These are phyloP conservation scores for Cordyceps sp. DNA, from an alignment of 2,329 filamentous ascomycete species.

Conservation along the genomic window DNA sequence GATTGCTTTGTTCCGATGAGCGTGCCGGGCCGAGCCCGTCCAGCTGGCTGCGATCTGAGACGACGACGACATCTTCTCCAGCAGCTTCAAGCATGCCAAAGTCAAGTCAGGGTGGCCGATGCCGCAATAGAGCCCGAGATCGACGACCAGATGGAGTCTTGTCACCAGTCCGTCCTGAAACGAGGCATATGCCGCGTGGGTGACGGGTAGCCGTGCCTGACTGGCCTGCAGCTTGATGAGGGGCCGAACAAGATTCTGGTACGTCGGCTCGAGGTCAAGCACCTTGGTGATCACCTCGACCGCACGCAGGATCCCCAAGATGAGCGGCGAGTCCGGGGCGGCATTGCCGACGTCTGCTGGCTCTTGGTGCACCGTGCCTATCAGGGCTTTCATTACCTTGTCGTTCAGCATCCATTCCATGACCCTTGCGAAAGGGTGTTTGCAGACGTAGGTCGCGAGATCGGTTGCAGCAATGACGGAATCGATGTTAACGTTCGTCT, in stretches of 20 bases:
- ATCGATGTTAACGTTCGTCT: constrained; percentile 61
- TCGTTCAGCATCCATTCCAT: constrained; percentile 99
- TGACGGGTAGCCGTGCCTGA: constrained; percentile 42
- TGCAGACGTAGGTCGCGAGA: constrained; percentile 61
- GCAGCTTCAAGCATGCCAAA: constrained; percentile 60
- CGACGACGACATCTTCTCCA: constrained; percentile 77
- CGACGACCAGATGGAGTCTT: constrained; percentile 61
- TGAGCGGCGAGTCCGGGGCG: constrained; percentile 61
- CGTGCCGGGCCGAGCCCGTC: constrained; percentile 40
- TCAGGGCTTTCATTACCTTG: constrained; percentile 64
- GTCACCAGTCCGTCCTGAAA: constrained; percentile 86
- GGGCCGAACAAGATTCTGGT: constrained; percentile 74
- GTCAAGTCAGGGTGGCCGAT: constrained; percentile 69
- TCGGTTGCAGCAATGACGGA: constrained; percentile 56
- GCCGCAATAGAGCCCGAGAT: constrained; percentile 74
- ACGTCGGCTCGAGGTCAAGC: constrained; percentile 78
- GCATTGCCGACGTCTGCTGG: constrained; percentile 55
- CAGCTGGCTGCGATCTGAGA: constrained; percentile 61
- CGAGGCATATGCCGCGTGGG: constrained; percentile 56
- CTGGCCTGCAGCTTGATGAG: constrained; percentile 51
- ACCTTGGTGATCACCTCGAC: constrained; percentile 72
- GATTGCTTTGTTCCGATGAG: constrained; percentile 67
- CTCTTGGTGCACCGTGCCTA: constrained; percentile 65
- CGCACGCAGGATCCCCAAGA: constrained; percentile 62
- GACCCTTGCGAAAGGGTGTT: constrained; percentile 84